Evolutionary conservation across 2,329 filamentous ascomycete genomes (phyloP).

Genomic region (Colletotrichum sp.): DNA sequence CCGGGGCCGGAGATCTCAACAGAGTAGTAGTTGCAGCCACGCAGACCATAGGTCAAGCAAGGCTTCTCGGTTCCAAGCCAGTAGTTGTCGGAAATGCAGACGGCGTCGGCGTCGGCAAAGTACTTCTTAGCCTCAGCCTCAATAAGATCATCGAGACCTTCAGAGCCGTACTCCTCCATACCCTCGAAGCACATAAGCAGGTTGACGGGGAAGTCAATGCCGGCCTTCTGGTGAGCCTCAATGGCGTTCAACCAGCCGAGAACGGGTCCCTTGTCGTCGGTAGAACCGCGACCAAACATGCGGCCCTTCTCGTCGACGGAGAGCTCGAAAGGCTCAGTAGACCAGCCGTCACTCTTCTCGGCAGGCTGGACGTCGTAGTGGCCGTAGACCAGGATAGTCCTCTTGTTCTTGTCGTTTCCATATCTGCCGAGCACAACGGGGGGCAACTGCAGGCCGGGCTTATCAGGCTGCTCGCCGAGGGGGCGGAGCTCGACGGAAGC

Average conservation of each 20-base stretch:
- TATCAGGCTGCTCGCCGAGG: slow-evolving; percentile 90
- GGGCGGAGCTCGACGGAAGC: slow-evolving; percentile 86
- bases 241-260: slow-evolving; percentile 98
- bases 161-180: slow-evolving; percentile 99
- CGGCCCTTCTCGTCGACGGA: slow-evolving; percentile 87
- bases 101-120: slow-evolving; percentile 94
- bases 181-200: slow-evolving; percentile 99
- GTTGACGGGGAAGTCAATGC: slow-evolving; percentile 95
- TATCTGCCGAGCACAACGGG: slow-evolving; percentile 93
- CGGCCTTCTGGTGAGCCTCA: slow-evolving; percentile 94
- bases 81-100: slow-evolving; percentile 99
- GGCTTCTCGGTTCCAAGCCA: slow-evolving; percentile 99
- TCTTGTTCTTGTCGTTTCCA: slow-evolving; percentile 89
- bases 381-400: slow-evolving; percentile 94
- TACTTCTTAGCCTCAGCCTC: slow-evolving; percentile 88
- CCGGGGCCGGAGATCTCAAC: slow-evolving; percentile 89
- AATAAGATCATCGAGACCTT: slow-evolving; percentile 95
- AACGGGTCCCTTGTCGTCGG: slow-evolving; percentile 97
- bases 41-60: slow-evolving; percentile 94
- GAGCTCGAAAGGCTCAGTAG: slow-evolving; percentile 90
- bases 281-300: slow-evolving; percentile 96
- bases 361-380: slow-evolving; percentile 99
- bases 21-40: slow-evolving; percentile 98
- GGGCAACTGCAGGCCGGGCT: slow-evolving; percentile 88
- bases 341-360: slow-evolving; percentile 92